Evolutionary conservation across 1,284 basidiomycete genomes (phyloP).

Genomic region (Papiliotrema laurentii): DNA sequence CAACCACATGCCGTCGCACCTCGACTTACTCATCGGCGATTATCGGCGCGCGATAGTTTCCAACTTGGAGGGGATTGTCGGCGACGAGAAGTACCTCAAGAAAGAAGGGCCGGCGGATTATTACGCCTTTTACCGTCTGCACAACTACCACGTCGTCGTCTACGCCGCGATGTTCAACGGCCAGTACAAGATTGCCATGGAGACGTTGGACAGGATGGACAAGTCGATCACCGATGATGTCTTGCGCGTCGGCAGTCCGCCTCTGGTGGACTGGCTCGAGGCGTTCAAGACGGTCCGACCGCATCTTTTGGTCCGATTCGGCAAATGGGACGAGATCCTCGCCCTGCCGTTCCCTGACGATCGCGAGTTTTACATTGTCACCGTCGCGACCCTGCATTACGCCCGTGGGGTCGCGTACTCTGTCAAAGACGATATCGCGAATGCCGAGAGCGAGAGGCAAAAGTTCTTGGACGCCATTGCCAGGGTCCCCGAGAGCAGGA

Average conservation of each 20-base stretch:
- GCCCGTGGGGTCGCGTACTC: slow-evolving; percentile 32
- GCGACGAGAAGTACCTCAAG: slow-evolving; percentile 32
- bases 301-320: slow-evolving; percentile 40
- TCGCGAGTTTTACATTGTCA: slow-evolving; percentile 25
- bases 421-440: slow-evolving; percentile 16
- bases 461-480: slow-evolving; percentile 17
- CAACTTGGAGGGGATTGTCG: slow-evolving; percentile 28
- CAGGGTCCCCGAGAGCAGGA: slow-evolving; percentile 15
- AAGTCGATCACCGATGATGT: slow-evolving; percentile 23
- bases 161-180: slow-evolving; percentile 43
- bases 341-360: slow-evolving; percentile 20
- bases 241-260: slow-evolving; percentile 17
- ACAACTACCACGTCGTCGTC: slow-evolving; percentile 36
- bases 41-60: slow-evolving; percentile 32
- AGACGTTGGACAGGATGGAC: slow-evolving; percentile 31
- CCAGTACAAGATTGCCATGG: slow-evolving; percentile 26
- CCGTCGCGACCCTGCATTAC: slow-evolving; percentile 32
- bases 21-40: slow-evolving; percentile 41
- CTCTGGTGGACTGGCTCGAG: slow-evolving; percentile 38
- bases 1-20: slow-evolving; percentile 42
- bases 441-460: slow-evolving; percentile 17
- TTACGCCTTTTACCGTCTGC: slow-evolving; percentile 40
- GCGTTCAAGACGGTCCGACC: slow-evolving; percentile 23
- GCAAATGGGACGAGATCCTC: slow-evolving; percentile 38
- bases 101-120: slow-evolving; percentile 15